Evolutionary conservation across 2,329 filamentous ascomycete species (phyloP).

Genomic region (Neonectria magnoliae): DNA sequence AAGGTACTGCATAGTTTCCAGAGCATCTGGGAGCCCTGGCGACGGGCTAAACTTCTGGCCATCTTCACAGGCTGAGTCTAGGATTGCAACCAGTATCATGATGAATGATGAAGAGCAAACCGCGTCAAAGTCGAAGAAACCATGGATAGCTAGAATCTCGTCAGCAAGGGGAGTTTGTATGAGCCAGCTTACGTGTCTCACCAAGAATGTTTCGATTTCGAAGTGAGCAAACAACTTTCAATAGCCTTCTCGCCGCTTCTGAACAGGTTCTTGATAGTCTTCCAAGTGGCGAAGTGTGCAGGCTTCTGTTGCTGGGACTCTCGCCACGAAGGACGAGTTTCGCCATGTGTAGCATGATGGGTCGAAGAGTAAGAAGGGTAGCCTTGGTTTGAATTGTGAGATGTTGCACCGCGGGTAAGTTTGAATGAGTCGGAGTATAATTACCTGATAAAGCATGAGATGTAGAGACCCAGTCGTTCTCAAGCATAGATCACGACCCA

Average conservation of each 20-base stretch:
- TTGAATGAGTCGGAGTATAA: rapidly evolving
- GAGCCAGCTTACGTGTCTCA: not conserved
- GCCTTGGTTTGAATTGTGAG: conserved; percentile 33
- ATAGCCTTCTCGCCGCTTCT: conserved; percentile 42
- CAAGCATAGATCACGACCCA: conserved; percentile 41
- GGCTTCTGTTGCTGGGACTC: conserved; percentile 33
- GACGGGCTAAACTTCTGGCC: conserved; percentile 37
- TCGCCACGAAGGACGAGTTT: conserved; percentile 41
- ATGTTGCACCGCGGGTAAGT: rapidly evolving
- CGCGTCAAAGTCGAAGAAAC: conserved; percentile 42
- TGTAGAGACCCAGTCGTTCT: conserved; percentile 46
- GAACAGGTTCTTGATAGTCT: conserved; percentile 43
- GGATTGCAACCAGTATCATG: conserved; percentile 40
- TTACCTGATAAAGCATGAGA: conserved; percentile 47
- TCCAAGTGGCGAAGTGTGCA: conserved; percentile 41
- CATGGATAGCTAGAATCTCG: conserved; percentile 30
- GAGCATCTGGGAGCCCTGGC: conserved; percentile 38
- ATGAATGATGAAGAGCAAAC: conserved; percentile 42
- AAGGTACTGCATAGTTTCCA: conserved; percentile 44
- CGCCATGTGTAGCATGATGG: conserved; percentile 44
- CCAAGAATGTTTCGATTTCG: conserved; percentile 45
- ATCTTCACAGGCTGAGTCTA: conserved; percentile 41
- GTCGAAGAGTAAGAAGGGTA: conserved; percentile 44
- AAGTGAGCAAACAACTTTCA: conserved; percentile 43
- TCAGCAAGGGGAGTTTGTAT: not conserved